Evolutionary conservation across 768 basidiomycete species (phyloP).

Genomic region (Tubosaeta sp.): DNA sequence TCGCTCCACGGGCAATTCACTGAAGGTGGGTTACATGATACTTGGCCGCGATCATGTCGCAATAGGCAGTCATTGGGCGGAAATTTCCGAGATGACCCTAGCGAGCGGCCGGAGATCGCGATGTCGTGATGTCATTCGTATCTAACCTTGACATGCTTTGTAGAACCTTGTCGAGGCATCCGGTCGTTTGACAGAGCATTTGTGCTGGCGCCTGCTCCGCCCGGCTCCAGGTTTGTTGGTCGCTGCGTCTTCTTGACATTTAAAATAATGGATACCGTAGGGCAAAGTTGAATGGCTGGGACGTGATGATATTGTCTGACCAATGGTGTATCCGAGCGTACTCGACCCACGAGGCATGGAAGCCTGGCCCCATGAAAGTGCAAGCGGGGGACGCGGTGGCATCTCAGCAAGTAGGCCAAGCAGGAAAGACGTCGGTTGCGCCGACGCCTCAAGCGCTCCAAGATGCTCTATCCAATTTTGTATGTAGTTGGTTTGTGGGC

Average conservation of each 20-base stretch:
- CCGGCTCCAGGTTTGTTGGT: conserved; percentile 73
- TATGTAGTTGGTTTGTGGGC: conserved; percentile 36
- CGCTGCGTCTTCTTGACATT: background rate
- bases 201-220: conserved; percentile 73
- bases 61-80: conserved; percentile 6
- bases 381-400: conserved; percentile 44
- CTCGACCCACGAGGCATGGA: conserved; percentile 78
- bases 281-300: conserved; percentile 83
- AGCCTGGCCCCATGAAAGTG: conserved; percentile 66
- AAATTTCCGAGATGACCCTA: conserved; percentile 6
- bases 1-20: conserved; percentile 87
- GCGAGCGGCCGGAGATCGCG: background rate
- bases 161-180: conserved; percentile 70
- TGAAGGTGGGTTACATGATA: conserved; percentile 61
- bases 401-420: conserved; percentile 13
- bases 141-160: conserved; percentile 17
- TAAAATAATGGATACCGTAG: conserved; percentile 35
- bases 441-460: conserved; percentile 40
- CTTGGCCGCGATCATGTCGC: conserved; percentile 9
- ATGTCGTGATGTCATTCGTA: conserved; percentile 13
- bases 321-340: conserved; percentile 80
- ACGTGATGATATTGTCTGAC: conserved; percentile 86
- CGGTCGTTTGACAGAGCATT: conserved; percentile 95
- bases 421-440: conserved; percentile 28
- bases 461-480: conserved; percentile 51